Percentiles rank a stretch among this genome's conserved stretches.
These are phyloP conservation scores for Ceratobasidium sp. DNA, from an alignment of 1,284 basidiomycete species.

Conservation along the genomic window DNA sequence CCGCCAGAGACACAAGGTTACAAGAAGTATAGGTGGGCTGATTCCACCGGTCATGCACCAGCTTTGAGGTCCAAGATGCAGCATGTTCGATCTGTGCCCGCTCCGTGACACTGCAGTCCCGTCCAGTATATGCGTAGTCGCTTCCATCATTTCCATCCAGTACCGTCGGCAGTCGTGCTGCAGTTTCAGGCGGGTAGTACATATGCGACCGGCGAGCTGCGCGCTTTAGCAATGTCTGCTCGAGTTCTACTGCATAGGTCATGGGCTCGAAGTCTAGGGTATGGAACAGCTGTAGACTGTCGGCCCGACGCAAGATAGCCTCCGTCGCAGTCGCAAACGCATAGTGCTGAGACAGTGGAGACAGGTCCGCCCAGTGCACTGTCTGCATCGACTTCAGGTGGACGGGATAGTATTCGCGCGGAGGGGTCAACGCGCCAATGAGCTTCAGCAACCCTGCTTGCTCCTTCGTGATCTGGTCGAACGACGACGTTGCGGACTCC, in stretches of 20 bases:
- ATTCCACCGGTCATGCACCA: not conserved
- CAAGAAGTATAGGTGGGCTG: not conserved
- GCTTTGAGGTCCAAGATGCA: conserved; percentile 7
- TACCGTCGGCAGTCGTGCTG: not conserved
- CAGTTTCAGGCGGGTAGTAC: conserved; percentile 21
- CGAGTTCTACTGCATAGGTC: not conserved
- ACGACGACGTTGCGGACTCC: conserved; percentile 60
- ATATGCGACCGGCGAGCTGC: conserved; percentile 7
- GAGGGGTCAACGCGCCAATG: conserved; percentile 59
- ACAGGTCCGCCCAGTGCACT: conserved; percentile 57
- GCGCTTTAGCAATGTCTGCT: conserved; percentile 10
- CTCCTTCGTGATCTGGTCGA: conserved; percentile 55
- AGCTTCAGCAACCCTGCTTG: conserved; percentile 57
- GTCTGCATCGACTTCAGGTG: conserved; percentile 61
- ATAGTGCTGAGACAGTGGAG: conserved; percentile 56
- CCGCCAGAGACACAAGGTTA: conserved; percentile 3
- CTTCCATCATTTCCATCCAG: not conserved
- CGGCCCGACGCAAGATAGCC: conserved; percentile 18
- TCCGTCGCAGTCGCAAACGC: conserved; percentile 50
- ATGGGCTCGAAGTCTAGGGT: conserved; percentile 5
- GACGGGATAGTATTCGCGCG: conserved; percentile 59
- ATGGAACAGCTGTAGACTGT: conserved; percentile 18
- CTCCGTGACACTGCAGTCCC: not conserved
- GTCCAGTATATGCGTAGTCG: not conserved
- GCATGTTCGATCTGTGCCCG: conserved; percentile 1